Evolutionary conservation across 1,284 basidiomycete genomes (phyloP), one percentile per base, ranked within the genome.

Genomic region (Cutaneotrichosporon sp.): DNA sequence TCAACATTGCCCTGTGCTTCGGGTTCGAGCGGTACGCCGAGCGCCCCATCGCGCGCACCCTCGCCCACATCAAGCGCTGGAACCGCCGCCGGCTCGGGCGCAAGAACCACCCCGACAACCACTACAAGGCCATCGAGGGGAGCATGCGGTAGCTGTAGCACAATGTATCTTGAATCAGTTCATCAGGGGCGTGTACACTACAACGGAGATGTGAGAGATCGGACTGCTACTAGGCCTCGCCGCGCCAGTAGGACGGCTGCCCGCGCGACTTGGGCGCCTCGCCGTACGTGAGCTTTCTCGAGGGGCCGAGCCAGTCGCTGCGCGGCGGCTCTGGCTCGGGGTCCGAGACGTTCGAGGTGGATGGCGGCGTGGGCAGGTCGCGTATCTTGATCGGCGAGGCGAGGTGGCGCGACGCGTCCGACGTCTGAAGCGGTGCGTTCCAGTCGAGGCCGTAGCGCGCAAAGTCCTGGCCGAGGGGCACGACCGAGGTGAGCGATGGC

Each of bases 1-100:
- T 87, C 58, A 98, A 99, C 80, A 84, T 92, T 25, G 80, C 81
- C 1, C 69, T 87, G 18, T 94, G 91, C 34, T 83, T 92, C 75
- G 83, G 82, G 0, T 97, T 90, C 71, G 95, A 99, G 76, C 83
- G 85, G 54, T 93, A 88, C 85, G 88, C 86, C 6, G 84, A 88
- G 36, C 82, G 83, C 60, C 80, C 82, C 14, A 84, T 93, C 50
- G 85, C 87, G 4, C 80, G 78, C 25, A 33, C 84, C 34, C 82
- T 92, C 22, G 87, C 69, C 0, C 56, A 58, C 16, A 51, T 70
- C 20, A 75, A 73, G 66, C 64, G 74, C 47, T 71, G 73, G 71
- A 65, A 60, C 50, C 55, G 68, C n/a, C 63, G 74, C n/a, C 57
- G 70, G 43, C 60, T 66, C 43, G 64, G 65, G 67, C 45, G 76